phyloP scores from a whole-genome alignment of 208 protist genomes.

The Naegleria fowleri region DNA sequence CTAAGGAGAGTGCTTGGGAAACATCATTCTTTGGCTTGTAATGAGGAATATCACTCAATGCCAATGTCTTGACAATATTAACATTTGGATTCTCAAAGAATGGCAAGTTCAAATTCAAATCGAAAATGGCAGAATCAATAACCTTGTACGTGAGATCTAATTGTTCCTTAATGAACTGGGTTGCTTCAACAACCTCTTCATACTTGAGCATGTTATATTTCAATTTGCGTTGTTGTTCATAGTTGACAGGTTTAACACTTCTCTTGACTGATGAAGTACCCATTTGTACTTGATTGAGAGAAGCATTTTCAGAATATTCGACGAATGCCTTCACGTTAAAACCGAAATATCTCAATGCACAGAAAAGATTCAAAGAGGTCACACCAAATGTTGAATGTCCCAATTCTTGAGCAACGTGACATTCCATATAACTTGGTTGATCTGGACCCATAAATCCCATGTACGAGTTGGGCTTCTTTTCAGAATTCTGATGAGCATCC shows the following conservation, averaged over 20 bases:
- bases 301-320: background rate
- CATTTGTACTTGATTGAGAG: background rate
- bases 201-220: background rate
- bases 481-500: background rate
- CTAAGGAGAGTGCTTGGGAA: background rate
- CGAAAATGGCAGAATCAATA: background rate
- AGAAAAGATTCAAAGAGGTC: background rate
- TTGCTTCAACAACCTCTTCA: background rate
- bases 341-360: background rate
- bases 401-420: background rate
- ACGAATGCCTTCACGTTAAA: background rate
- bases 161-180: background rate
- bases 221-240: background rate
- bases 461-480: background rate
- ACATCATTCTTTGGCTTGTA: background rate
- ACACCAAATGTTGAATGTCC: background rate
- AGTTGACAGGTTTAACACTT: background rate
- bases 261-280: background rate
- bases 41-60: background rate
- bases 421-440: background rate
- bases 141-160: background rate
- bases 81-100: background rate
- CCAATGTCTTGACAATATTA: background rate
- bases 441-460: background rate
- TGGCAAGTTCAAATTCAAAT: slow-evolving; percentile 5